Conservation (phyloP, 306 rosid species). For the Oemleria cerasiformis region DNA sequence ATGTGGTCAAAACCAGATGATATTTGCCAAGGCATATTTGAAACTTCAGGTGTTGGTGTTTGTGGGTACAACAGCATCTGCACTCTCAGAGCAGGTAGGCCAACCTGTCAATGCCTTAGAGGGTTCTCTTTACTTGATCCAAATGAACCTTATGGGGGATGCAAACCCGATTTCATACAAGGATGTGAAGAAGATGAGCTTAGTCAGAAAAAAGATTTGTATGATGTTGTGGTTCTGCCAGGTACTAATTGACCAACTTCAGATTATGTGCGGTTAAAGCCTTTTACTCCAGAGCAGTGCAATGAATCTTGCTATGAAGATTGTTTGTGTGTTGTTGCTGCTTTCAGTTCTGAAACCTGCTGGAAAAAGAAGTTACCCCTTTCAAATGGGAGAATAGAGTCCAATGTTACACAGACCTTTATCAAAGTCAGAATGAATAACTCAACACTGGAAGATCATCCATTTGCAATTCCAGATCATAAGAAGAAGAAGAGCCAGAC, state of each 20-base stretch:
- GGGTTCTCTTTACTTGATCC: slow-evolving; percentile 32
- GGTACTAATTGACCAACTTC: slow-evolving; percentile 28
- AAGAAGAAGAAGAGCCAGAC: slow-evolving; percentile 11
- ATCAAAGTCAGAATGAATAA: slow-evolving; percentile 10
- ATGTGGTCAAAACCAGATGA: slow-evolving; percentile 12
- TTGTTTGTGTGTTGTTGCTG: slow-evolving; percentile 31
- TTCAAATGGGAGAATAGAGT: slow-evolving; percentile 31
- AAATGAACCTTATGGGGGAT: slow-evolving; percentile 15
- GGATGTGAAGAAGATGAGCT: slow-evolving; percentile 23
- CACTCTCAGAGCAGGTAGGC: slow-evolving; percentile 17
- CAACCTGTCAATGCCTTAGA: slow-evolving; percentile 23
- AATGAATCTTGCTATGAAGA: slow-evolving; percentile 26
- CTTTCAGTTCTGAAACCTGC: slow-evolving; percentile 2
- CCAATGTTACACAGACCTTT: not conserved
- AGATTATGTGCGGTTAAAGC: slow-evolving; percentile 11
- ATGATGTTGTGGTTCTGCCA: not conserved
- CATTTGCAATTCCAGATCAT: not conserved
- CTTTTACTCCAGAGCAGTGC: slow-evolving; percentile 13
- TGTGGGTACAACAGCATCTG: slow-evolving; percentile 56
- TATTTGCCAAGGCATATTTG: not conserved
- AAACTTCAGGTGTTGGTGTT: slow-evolving; percentile 22
- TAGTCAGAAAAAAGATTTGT: not conserved
- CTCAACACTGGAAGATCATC: not conserved
- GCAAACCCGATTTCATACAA: slow-evolving; percentile 22
- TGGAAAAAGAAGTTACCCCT: slow-evolving; percentile 45